Base-by-base conservation (phyloP, 2,329 filamentous ascomycete genomes). In the Alternaria rosae region DNA sequence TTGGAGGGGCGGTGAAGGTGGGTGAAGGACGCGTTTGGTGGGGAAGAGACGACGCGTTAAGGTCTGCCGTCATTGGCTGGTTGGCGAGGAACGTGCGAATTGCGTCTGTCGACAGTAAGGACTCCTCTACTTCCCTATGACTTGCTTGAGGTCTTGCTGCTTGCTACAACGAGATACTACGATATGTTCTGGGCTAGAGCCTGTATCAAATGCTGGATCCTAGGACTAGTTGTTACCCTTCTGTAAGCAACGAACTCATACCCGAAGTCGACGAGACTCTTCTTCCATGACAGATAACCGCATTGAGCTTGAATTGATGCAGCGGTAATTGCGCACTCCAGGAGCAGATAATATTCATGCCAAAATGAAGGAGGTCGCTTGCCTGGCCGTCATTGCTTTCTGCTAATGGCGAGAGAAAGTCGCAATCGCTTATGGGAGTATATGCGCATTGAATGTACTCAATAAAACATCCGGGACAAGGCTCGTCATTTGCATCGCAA, bases 1-100 rank as follows among this genome's bases (percentile, higher is more conserved):
- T 25, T 20, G 62, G 65, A 61, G 61, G 63, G 62, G 69, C 65
- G 66, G 67, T 61, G 65, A 66, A 51, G 38, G 30, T 15, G 32
- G n/a, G n/a, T 12, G 32, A 20, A 48, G 11, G 54, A 61, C 59
- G 59, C 59, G 59, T 52, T 58, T 42, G 43, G 57, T 50, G 52
- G 56, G 54, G 59, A 45, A 38, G 38, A 23, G 26, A 45, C 9
- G 53, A 61, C 50, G 55, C 59, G 67, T 52, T 53, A 13, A 12
- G 12, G 28, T 53, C 55, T 47, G 59, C 53, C 38, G 42, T 51
- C 47, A 45, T 51, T 54, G 55, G 56, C 43, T 41, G 28, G 42
- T 48, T 61, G 38, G 62, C 53, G 53, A 57, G 26, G 35, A 15
- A 21, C 26, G 17, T 25, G 20, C 42, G 13, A 44, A 20, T 23